Conservation (phyloP, 2,329 filamentous ascomycete genomes). For the Apiospora kogelbergensis region DNA sequence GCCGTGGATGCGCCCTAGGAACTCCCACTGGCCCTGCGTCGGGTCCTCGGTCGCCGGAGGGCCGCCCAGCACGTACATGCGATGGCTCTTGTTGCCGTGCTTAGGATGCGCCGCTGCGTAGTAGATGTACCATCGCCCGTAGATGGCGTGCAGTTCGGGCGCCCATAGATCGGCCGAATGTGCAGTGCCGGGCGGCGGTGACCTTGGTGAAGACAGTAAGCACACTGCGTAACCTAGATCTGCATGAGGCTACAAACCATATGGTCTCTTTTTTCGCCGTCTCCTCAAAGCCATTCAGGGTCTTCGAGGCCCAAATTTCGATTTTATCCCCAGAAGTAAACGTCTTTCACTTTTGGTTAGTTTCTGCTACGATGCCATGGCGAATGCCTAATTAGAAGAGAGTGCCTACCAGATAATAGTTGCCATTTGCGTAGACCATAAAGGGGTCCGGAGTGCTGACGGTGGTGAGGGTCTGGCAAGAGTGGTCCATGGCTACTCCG, state of each 20-base stretch:
- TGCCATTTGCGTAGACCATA: conserved; percentile 22
- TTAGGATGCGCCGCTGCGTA: conserved; percentile 29
- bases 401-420: conserved; percentile 28
- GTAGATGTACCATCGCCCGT: conserved; percentile 34
- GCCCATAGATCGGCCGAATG: conserved; percentile 34
- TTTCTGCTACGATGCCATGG: not conserved
- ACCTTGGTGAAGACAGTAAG: conserved; percentile 21
- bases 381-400: not conserved
- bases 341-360: conserved; percentile 22
- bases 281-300: conserved; percentile 27
- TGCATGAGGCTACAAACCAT: conserved; percentile 25
- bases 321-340: conserved; percentile 31
- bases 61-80: conserved; percentile 33
- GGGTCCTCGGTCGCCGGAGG: conserved; percentile 27
- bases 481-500: conserved; percentile 19
- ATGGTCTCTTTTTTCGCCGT: conserved; percentile 25
- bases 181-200: conserved; percentile 27
- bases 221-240: not conserved
- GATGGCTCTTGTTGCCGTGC: conserved; percentile 31
- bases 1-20: conserved; percentile 27
- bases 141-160: conserved; percentile 31
- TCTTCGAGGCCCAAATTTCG: conserved; percentile 32
- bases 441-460: conserved; percentile 31
- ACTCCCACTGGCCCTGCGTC: conserved; percentile 29
- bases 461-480: conserved; percentile 30